These are phyloP conservation scores for Hyphodiscus sp. DNA, from an alignment of 2,329 filamentous ascomycete species.

Conservation along the genomic window DNA sequence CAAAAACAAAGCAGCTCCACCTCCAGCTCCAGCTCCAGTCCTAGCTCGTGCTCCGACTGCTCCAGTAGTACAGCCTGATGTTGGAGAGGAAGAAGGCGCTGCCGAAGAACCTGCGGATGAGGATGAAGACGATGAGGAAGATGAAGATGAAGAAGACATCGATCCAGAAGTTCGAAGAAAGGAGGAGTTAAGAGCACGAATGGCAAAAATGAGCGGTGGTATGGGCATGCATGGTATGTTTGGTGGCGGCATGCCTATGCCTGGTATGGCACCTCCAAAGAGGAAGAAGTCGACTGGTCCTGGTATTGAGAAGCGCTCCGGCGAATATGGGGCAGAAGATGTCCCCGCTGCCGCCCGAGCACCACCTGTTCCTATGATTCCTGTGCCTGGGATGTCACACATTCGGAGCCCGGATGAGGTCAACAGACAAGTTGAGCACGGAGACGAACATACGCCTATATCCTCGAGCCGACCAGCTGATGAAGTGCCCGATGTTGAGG, in stretches of 20 bases:
- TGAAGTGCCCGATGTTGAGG: conserved; percentile 49
- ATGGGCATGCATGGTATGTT: conserved; percentile 98
- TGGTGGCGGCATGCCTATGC: conserved; percentile 62
- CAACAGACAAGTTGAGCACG: conserved; percentile 34
- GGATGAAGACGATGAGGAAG: conserved; percentile 48
- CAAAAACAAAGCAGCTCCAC: conserved; percentile 19
- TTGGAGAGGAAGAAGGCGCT: conserved; percentile 41
- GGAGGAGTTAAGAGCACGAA: conserved; percentile 84
- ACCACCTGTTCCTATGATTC: conserved; percentile 55
- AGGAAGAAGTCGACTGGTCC: conserved; percentile 45
- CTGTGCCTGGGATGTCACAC: conserved; percentile 65
- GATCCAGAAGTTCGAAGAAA: conserved; percentile 81
- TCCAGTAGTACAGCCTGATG: conserved; percentile 33
- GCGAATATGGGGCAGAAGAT: conserved; percentile 40
- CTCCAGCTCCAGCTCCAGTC: conserved; percentile 35
- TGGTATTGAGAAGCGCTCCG: conserved; percentile 36
- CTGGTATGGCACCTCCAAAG: conserved; percentile 41
- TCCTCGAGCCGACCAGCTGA: conserved; percentile 35
- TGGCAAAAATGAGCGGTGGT: conserved; percentile 97
- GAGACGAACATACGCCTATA: conserved; percentile 45
- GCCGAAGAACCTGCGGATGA: conserved; percentile 37
- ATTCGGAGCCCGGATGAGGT: conserved; percentile 42
- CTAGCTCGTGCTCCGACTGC: conserved; percentile 34
- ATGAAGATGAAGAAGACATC: conserved; percentile 74
- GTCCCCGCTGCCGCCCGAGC: conserved; percentile 37